phyloP scores from a whole-genome alignment of 108 stramenopile species.

The Craspedostauros australis region DNA sequence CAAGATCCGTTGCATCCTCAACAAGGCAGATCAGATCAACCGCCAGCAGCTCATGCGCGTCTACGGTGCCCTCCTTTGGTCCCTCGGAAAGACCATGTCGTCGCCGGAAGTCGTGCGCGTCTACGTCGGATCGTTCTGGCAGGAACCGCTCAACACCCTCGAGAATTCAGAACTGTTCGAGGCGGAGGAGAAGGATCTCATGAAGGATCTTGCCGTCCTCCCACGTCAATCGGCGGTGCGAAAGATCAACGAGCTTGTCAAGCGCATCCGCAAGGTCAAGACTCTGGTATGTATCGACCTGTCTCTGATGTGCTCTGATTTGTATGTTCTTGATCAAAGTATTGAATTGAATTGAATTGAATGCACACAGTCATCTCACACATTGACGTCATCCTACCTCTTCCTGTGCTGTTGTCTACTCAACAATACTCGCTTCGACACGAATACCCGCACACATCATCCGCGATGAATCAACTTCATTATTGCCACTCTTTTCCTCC shows the following conservation, averaged over 20 bases:
- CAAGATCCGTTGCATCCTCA: slow-evolving; percentile 98
- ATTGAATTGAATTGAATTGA: too few relatives aligned
- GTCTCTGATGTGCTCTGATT: too few relatives aligned
- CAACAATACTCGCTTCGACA: too few relatives aligned
- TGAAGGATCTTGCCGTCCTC: slow-evolving; percentile 90
- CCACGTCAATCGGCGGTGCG: slow-evolving; percentile 95
- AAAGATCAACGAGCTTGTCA: slow-evolving; percentile 96
- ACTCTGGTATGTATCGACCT: slow-evolving; percentile 83
- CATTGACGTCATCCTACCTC: too few relatives aligned
- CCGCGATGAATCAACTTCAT: too few relatives aligned
- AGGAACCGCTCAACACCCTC: slow-evolving; percentile 65
- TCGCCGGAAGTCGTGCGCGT: slow-evolving; percentile 96
- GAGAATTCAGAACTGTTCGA: slow-evolving; percentile 87
- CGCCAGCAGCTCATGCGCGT: slow-evolving; percentile 97
- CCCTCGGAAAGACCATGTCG: slow-evolving; percentile 91
- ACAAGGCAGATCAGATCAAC: slow-evolving; percentile 98
- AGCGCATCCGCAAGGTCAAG: slow-evolving; percentile 95
- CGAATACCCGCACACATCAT: too few relatives aligned
- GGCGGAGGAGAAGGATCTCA: slow-evolving; percentile 90
- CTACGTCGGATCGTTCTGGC: slow-evolving; percentile 95
- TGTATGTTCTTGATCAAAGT: too few relatives aligned
- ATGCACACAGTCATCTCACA: too few relatives aligned
- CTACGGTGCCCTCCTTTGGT: slow-evolving; percentile 98
- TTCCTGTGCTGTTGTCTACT: too few relatives aligned
- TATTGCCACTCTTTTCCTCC: too few relatives aligned